Evolutionary conservation across 495 filamentous ascomycete genomes (phyloP).

Genomic region (Oidiodendron maius): DNA sequence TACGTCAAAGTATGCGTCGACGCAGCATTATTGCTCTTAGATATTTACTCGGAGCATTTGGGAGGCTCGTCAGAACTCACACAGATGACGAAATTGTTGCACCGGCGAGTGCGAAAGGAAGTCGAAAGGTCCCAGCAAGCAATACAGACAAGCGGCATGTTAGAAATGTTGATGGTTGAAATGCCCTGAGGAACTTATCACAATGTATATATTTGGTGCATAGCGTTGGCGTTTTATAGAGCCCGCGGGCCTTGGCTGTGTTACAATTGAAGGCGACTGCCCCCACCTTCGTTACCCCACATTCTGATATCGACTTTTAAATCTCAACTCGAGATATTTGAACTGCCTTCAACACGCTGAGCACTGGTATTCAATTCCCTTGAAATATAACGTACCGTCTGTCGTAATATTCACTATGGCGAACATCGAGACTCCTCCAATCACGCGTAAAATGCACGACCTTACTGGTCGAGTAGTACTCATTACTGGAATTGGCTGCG

Average conservation of each 20-base stretch:
- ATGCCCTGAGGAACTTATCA: constrained; percentile 8
- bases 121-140: constrained; percentile 79
- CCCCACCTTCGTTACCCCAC: neutral
- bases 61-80: constrained; percentile 70
- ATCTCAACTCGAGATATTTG: constrained; percentile 2
- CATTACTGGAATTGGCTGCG: constrained; percentile 44
- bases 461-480: constrained; percentile 43
- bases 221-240: constrained; percentile 31
- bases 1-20: constrained; percentile 74
- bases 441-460: constrained; percentile 23
- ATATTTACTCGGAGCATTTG: constrained; percentile 80
- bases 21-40: constrained; percentile 69
- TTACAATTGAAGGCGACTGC: neutral
- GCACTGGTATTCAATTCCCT: neutral
- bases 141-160: constrained; percentile 73
- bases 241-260: neutral
- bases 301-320: neutral
- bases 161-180: constrained; percentile 62
- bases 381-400: neutral
- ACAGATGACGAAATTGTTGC: constrained; percentile 54
- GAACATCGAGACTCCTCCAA: constrained; percentile 15
- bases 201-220: constrained; percentile 26
- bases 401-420: constrained; percentile 9
- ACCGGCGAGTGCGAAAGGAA: constrained; percentile 62
- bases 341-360: neutral